Conservation (phyloP, 2,329 filamentous ascomycete species). For the Aspergillus fumigatus region DNA sequence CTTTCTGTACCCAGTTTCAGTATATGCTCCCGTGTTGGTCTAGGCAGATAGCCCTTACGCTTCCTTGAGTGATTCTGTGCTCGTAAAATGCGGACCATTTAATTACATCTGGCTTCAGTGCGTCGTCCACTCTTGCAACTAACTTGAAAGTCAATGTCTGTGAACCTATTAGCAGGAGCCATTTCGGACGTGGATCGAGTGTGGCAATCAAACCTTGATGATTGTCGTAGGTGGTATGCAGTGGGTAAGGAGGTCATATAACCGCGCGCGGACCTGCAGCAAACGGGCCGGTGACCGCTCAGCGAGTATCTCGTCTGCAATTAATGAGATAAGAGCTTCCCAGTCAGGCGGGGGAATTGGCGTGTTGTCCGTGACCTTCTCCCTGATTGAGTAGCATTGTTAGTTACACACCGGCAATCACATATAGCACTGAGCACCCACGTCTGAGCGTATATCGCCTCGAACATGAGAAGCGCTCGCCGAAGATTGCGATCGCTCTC, state of each 20-base stretch:
- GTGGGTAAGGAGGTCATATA: constrained; percentile 96
- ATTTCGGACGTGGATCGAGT: not conserved
- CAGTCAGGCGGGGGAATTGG: constrained; percentile 93
- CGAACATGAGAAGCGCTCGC: constrained; percentile 90
- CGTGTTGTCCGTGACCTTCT: constrained; percentile 82
- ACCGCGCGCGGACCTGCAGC: constrained; percentile 79
- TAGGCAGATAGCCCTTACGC: constrained; percentile 34
- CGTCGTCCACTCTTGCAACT: constrained; percentile 80
- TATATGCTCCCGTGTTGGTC: not conserved
- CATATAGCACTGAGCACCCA: constrained; percentile 44
- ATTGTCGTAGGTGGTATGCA: constrained; percentile 95
- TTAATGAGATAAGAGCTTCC: constrained; percentile 84
- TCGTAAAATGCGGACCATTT: constrained; percentile 98
- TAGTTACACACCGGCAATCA: not conserved
- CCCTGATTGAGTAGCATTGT: constrained; percentile 49
- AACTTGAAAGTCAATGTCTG: constrained; percentile 88
- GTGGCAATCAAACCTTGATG: constrained; percentile 57
- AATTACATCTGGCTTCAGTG: constrained; percentile 84
- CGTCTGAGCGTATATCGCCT: constrained; percentile 96
- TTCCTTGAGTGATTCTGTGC: constrained; percentile 85
- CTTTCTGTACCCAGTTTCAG: constrained; percentile 54
- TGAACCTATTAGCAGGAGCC: constrained; percentile 3
- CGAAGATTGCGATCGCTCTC: constrained; percentile 90
- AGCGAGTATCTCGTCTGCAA: constrained; percentile 88
- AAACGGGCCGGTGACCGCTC: constrained; percentile 90